Evolutionary conservation across 108 stramenopile species (phyloP).

Genomic region (Nitzschia sp.): DNA sequence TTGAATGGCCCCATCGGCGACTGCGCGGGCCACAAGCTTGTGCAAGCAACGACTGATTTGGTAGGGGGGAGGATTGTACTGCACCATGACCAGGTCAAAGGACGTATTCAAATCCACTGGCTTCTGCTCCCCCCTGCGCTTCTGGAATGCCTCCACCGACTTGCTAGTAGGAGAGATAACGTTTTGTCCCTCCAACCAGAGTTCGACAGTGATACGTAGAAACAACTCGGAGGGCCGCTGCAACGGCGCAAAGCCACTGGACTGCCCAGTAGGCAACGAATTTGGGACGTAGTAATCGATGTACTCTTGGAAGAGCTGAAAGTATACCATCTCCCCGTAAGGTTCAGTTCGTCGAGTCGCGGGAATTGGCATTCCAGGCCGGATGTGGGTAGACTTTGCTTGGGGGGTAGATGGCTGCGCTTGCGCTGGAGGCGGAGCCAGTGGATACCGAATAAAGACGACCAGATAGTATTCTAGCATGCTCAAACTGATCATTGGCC

Average conservation of each 20-base stretch:
- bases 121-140: conserved; percentile 18
- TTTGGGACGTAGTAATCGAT: conserved; percentile 59
- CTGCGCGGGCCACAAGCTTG: conserved; percentile 30
- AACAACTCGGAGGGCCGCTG: conserved; percentile 65
- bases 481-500: conserved; percentile 43
- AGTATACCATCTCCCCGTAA: conserved; percentile 75
- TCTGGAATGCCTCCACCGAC: conserved; percentile 19
- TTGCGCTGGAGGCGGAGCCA: conserved; percentile 44
- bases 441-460: conserved; percentile 65
- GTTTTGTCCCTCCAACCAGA: conserved; percentile 72
- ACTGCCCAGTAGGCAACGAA: conserved; percentile 6
- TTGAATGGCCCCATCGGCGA: conserved; percentile 19
- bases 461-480: conserved; percentile 77
- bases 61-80: conserved; percentile 47
- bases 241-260: conserved; percentile 22
- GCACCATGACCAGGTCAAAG: conserved; percentile 51
- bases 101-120: conserved; percentile 39
- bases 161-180: conserved; percentile 16
- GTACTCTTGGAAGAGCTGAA: conserved; percentile 57
- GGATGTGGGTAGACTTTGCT: background rate
- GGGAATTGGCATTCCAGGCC: conserved; percentile 1
- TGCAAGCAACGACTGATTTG: conserved; percentile 55
- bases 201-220: conserved; percentile 64
- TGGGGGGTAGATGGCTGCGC: background rate
- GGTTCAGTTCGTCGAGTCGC: conserved; percentile 13